Conservation (phyloP, 768 basidiomycete genomes). For the Imleria badia region DNA sequence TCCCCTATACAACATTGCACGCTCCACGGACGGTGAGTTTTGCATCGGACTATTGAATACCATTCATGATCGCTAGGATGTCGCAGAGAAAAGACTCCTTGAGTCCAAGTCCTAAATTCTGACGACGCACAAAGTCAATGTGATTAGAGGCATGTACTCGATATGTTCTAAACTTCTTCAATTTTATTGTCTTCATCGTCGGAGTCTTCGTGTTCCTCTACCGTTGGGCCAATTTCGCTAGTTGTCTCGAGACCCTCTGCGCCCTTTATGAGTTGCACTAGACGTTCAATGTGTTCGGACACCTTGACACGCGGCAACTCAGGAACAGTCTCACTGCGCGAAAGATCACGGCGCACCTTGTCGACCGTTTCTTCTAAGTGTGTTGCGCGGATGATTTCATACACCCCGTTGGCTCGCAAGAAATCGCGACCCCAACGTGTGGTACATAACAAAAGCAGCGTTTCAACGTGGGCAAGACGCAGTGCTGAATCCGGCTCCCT, state of each 20-base stretch:
- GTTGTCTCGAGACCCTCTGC: slow-evolving; percentile 59
- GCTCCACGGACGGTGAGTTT: neutral
- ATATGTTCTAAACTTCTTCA: slow-evolving; percentile 61
- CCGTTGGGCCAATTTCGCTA: slow-evolving; percentile 34
- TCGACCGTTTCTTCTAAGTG: slow-evolving; percentile 82
- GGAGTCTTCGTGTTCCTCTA: slow-evolving; percentile 26
- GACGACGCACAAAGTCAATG: slow-evolving; percentile 2
- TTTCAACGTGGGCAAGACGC: slow-evolving; percentile 85
- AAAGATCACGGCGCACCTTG: slow-evolving; percentile 46
- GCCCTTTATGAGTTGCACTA: slow-evolving; percentile 84
- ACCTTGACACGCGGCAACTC: slow-evolving; percentile 48
- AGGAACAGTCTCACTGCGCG: neutral
- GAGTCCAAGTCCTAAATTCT: neutral
- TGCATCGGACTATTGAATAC: neutral
- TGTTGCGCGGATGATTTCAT: slow-evolving; percentile 75
- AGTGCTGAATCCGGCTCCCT: slow-evolving; percentile 78
- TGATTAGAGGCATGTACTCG: slow-evolving; percentile 13
- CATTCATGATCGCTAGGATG: neutral
- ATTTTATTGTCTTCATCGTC: slow-evolving; percentile 74
- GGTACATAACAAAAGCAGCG: slow-evolving; percentile 83
- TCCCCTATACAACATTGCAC: neutral
- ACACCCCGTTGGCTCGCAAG: slow-evolving; percentile 77
- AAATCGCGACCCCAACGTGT: slow-evolving; percentile 87
- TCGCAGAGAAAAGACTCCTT: neutral
- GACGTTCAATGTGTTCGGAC: slow-evolving; percentile 80